Evolutionary conservation across 306 rosid species (phyloP), one percentile per base, ranked within the genome.

Genomic region (Ammopiptanthus mongolicus): DNA sequence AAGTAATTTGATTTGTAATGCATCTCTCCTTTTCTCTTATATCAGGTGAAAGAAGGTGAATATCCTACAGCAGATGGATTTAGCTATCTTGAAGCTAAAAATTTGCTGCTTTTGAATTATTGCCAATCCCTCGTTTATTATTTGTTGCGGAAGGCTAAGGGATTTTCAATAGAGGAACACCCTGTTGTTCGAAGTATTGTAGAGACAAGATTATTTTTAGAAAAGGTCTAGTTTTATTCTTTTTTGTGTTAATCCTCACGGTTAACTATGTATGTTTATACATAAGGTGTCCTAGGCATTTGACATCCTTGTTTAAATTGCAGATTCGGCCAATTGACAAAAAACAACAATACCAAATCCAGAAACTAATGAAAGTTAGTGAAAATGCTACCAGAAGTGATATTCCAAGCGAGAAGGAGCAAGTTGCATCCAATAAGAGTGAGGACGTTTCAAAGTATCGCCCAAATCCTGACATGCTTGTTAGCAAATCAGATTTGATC

Each of bases 321-420:
- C 88, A 95, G 97, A 90, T 95, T 71, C 87, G 96, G 44, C 91
- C 97, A 63, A 92, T 92, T 59, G 98, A 92, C 85, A 89, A 92
- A 72, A 92, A 90, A 85, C 90, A 89, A 21, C 92, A 95, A 28
- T 95, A 95, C 80, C 98, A 95, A 81, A 85, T 92, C 72, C 96
- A 95, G 80, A 95, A 95, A 86, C 83, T 92, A 25, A 82, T 85
- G 14, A 91, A 81, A 76, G 90, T 74, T 84, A 46, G 87, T 29
- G 74, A 75, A 18, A 83, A 78, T 80, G 75, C 84, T 42, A 56
- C 72, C 1, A 90, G 69, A 67, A 84, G 69, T 82, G 84, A 29
- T 23, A 75, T 56, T 41, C 73, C 58, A 53, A 65, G 51, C 17
- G 82, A 75, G 73, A 89, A 88, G 84, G 86, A 87, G 71, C 21